These are phyloP conservation scores for Centaurea solstitialis DNA, from an alignment of 129 eudicot genomes.

Conservation along the genomic window DNA sequence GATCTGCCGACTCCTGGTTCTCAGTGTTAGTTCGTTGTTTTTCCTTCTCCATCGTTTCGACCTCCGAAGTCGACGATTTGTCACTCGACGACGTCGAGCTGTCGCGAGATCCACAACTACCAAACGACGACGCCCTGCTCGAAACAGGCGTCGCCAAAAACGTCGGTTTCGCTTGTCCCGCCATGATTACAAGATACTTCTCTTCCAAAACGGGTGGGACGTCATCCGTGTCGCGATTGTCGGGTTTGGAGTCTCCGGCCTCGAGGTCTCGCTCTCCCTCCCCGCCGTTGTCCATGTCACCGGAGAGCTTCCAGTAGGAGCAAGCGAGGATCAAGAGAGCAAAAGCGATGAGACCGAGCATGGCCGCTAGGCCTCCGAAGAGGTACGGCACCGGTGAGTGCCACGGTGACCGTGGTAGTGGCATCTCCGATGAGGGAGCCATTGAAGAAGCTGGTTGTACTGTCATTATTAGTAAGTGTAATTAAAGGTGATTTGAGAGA, in stretches of 20 bases:
- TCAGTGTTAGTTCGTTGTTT: background rate
- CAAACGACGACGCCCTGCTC: constrained; percentile 18
- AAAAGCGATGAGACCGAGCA: constrained; percentile 67
- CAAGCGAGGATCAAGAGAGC: constrained; percentile 70
- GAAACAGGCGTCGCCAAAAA: constrained; percentile 62
- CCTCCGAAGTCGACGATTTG: constrained; percentile 4
- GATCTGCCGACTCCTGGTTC: background rate
- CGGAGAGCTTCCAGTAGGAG: constrained; percentile 60
- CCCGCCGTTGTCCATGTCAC: constrained; percentile 5
- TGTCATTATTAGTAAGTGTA: constrained; percentile 16
- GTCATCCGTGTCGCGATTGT: constrained; percentile 16
- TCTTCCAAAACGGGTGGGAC: constrained; percentile 48
- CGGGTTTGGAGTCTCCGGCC: constrained; percentile 39
- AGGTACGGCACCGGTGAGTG: constrained; percentile 81
- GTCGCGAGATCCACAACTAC: constrained; percentile 27
- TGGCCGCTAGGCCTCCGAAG: constrained; percentile 67
- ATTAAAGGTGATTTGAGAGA: background rate
- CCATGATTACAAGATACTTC: constrained; percentile 70
- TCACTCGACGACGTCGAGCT: constrained; percentile 1
- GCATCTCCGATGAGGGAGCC: constrained; percentile 34
- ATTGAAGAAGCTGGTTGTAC: constrained; percentile 17
- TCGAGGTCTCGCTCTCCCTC: constrained; percentile 39
- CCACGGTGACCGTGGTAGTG: constrained; percentile 55
- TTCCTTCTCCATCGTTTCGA: constrained; percentile 13
- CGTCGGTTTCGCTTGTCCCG: constrained; percentile 68